phyloP scores from a whole-genome alignment of 352 stramenopile genomes.

The Globisporangium alternatum region DNA sequence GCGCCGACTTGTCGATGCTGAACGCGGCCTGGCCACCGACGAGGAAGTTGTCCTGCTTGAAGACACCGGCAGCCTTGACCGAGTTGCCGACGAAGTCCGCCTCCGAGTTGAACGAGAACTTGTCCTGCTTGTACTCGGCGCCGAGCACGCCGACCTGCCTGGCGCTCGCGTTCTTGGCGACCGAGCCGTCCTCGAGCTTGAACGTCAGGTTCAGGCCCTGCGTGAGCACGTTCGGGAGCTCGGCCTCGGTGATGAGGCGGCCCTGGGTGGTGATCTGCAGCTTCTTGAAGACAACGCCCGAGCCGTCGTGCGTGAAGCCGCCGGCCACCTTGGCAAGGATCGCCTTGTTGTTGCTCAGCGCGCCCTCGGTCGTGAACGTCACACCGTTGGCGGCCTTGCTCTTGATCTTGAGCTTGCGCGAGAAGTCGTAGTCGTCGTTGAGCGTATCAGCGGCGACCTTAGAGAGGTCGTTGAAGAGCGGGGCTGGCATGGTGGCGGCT shows the following conservation, averaged over 20 bases:
- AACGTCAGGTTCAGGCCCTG: slow-evolving; percentile 78
- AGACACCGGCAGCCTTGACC: slow-evolving; percentile 47
- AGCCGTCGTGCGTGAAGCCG: slow-evolving; percentile 67
- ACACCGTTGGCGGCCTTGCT: slow-evolving; percentile 74
- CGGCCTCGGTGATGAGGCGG: slow-evolving; percentile 70
- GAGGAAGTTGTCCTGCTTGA: slow-evolving; percentile 63
- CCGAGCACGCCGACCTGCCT: slow-evolving; percentile 75
- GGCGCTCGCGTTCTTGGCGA: slow-evolving; percentile 69
- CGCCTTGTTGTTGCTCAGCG: slow-evolving; percentile 77
- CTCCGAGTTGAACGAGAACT: slow-evolving; percentile 69
- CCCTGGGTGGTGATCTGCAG: slow-evolving; percentile 82
- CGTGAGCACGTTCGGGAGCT: slow-evolving; percentile 74
- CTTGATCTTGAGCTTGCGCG: slow-evolving; percentile 81
- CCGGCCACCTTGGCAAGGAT: slow-evolving; percentile 81
- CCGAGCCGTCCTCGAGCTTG: slow-evolving; percentile 80
- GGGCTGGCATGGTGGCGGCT: slow-evolving; percentile 46
- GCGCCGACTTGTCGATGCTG: slow-evolving; percentile 77
- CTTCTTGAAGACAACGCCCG: slow-evolving; percentile 81
- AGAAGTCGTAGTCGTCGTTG: slow-evolving; percentile 77
- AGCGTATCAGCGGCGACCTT: slow-evolving; percentile 78
- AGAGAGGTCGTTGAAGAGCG: slow-evolving; percentile 80
- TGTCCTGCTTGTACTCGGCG: slow-evolving; percentile 76
- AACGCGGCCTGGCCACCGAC: slow-evolving; percentile 71
- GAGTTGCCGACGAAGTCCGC: slow-evolving; percentile 75
- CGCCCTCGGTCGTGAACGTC: slow-evolving; percentile 71